Percentiles rank a stretch among this genome's conserved stretches.
Conservation (phyloP, 805 yeast genomes). For the Yarrowia deformans region DNA sequence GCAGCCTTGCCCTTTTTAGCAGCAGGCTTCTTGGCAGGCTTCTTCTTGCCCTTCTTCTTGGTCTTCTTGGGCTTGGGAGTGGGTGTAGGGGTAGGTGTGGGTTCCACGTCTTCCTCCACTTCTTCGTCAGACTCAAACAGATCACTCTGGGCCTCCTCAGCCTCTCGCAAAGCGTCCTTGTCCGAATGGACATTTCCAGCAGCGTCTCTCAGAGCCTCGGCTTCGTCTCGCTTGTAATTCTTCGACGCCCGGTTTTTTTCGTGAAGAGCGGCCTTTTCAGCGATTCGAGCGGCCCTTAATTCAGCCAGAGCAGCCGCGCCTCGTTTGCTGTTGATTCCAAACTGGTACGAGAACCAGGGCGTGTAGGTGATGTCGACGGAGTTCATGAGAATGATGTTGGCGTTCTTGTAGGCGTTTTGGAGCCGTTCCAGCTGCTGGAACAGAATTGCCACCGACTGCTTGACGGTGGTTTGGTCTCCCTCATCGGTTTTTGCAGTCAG, state of each 20-base stretch:
- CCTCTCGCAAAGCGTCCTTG: conserved; percentile 8
- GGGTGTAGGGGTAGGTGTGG: conserved; percentile 14
- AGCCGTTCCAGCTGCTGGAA: conserved; percentile 28
- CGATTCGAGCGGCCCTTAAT: conserved; percentile 16
- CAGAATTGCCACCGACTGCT: conserved; percentile 25
- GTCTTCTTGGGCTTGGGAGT: conserved; percentile 13
- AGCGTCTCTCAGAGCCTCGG: conserved; percentile 25
- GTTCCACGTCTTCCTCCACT: neutral
- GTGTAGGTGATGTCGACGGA: conserved; percentile 25
- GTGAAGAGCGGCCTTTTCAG: conserved; percentile 16
- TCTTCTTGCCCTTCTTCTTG: conserved; percentile 31
- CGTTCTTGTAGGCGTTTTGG: conserved; percentile 11
- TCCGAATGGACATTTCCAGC: conserved; percentile 1
- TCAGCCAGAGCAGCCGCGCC: conserved; percentile 23
- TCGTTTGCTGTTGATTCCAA: conserved; percentile 26
- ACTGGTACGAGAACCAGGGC: conserved; percentile 38
- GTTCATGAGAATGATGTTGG: conserved; percentile 35
- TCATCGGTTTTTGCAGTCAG: conserved; percentile 21
- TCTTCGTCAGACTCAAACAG: neutral
- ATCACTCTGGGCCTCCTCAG: conserved; percentile 3
- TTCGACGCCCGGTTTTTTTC: conserved; percentile 20
- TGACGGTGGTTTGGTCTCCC: conserved; percentile 5
- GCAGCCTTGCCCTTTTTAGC: conserved; percentile 6
- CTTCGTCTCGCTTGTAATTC: conserved; percentile 17
- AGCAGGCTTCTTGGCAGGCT: conserved; percentile 8